Evolutionary conservation across 2,329 filamentous ascomycete species (phyloP).

Genomic region (Pseudogymnoascus sp.): DNA sequence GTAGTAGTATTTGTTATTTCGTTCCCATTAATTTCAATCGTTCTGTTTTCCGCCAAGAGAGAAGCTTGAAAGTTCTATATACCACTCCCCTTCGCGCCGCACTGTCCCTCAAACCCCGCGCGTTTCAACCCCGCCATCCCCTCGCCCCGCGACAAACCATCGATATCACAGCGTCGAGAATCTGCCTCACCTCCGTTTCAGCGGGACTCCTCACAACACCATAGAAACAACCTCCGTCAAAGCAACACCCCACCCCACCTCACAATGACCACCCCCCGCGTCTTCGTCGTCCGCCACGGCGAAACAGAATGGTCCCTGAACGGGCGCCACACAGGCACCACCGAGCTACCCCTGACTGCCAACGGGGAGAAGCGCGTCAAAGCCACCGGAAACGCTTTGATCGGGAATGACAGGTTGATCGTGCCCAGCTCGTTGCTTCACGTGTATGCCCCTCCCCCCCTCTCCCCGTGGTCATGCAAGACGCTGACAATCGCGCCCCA

Average conservation of each 20-base stretch:
- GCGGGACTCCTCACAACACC: not conserved
- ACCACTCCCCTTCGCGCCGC: not conserved
- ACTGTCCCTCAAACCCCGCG: not conserved
- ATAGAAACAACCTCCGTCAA: not conserved
- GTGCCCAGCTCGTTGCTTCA: constrained; percentile 74
- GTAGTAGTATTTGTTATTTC: not conserved
- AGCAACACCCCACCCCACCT: not conserved
- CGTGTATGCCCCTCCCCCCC: constrained; percentile 48
- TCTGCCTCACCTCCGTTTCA: not conserved
- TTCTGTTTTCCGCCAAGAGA: not conserved
- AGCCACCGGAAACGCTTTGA: constrained; percentile 73
- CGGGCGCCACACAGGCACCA: constrained; percentile 73
- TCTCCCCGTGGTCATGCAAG: constrained; percentile 58
- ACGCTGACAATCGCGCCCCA: constrained; percentile 24
- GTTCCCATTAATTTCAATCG: not conserved
- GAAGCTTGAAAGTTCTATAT: not conserved
- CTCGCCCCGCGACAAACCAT: not conserved
- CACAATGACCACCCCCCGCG: constrained; percentile 49
- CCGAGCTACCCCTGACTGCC: constrained; percentile 77
- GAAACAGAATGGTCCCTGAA: constrained; percentile 93
- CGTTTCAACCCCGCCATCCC: not conserved
- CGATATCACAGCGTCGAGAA: not conserved
- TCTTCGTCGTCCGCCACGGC: constrained; percentile 81
- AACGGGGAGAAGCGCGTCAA: constrained; percentile 70
- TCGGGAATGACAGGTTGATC: constrained; percentile 77